Conservation (phyloP, 2,329 filamentous ascomycete species). For the Alternaria sp. region DNA sequence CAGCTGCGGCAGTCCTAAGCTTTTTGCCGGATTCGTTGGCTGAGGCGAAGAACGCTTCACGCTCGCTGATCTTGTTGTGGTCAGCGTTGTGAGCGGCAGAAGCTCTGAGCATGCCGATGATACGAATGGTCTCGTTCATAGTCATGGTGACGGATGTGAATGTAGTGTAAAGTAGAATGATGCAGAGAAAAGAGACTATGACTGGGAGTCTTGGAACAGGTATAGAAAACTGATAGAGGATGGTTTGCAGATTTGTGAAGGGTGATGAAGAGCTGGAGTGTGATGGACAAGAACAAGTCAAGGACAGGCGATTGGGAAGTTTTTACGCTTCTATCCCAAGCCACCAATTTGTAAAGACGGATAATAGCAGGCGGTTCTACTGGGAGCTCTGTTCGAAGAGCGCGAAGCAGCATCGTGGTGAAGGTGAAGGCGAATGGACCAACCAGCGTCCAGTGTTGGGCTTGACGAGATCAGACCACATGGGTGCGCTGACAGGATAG, state of each 20-base stretch:
- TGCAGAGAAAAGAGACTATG: neutral
- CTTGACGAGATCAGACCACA: neutral
- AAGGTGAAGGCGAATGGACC: slow-evolving; percentile 22
- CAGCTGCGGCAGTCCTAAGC: slow-evolving; percentile 7
- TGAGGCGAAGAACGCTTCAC: slow-evolving; percentile 8
- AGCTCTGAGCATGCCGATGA: slow-evolving; percentile 34
- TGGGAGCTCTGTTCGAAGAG: slow-evolving; percentile 14
- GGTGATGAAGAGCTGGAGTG: neutral
- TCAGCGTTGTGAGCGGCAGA: slow-evolving; percentile 33
- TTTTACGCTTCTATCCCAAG: neutral
- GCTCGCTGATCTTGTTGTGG: slow-evolving; percentile 25
- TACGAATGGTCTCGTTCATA: slow-evolving; percentile 35
- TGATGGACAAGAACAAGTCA: slow-evolving; percentile 2
- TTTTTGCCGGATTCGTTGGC: slow-evolving; percentile 6
- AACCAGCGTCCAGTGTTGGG: neutral
- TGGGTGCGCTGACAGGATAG: neutral
- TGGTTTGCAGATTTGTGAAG: neutral
- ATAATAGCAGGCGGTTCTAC: slow-evolving; percentile 13
- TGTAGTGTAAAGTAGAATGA: neutral
- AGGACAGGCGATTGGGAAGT: neutral
- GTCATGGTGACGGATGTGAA: slow-evolving; percentile 10
- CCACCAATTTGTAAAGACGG: slow-evolving; percentile 1
- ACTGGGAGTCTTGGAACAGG: slow-evolving; percentile 1
- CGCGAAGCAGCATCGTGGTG: slow-evolving; percentile 16
- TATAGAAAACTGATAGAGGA: slow-evolving; percentile 1